Conservation (phyloP, 2,329 filamentous ascomycete species). For the Tolypocladium ovalisporum region DNA sequence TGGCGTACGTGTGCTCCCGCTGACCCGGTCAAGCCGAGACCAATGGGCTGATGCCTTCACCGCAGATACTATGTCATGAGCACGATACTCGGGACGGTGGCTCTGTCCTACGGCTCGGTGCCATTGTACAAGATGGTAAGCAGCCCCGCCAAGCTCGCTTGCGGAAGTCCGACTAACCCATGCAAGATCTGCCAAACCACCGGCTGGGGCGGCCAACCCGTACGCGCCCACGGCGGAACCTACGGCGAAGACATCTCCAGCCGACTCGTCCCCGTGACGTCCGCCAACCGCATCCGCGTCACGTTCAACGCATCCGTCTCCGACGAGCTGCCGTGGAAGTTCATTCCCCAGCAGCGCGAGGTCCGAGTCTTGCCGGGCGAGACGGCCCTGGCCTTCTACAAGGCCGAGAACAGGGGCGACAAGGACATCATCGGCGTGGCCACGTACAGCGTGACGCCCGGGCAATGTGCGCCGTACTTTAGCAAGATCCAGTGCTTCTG, state of each 20-base stretch:
- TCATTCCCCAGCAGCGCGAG: constrained; percentile 91
- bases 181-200: constrained; percentile 65
- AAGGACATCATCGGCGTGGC: constrained; percentile 96
- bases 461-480: constrained; percentile 92
- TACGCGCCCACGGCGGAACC: constrained; percentile 58
- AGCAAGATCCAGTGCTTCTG: constrained; percentile 99
- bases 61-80: constrained; percentile 65
- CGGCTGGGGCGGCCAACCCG: constrained; percentile 86
- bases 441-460: constrained; percentile 94
- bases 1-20: constrained; percentile 18
- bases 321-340: constrained; percentile 94
- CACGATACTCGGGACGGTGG: constrained; percentile 68
- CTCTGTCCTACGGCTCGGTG: constrained; percentile 72
- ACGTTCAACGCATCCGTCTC: constrained; percentile 95
- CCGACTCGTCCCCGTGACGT: constrained; percentile 69
- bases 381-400: constrained; percentile 95
- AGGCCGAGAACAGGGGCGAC: constrained; percentile 80
- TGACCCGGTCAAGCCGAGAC: not conserved
- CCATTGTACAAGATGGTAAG: constrained; percentile 78
- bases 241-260: constrained; percentile 55
- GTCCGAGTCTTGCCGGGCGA: constrained; percentile 91
- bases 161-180: not conserved
- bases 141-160: not conserved
- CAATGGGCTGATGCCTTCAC: constrained; percentile 8
- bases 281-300: constrained; percentile 77